A percentile compares a stretch with the other conserved stretches of the same genome.
Conservation (phyloP, 441 rosid genomes). For the Gossypium lobatum region DNA sequence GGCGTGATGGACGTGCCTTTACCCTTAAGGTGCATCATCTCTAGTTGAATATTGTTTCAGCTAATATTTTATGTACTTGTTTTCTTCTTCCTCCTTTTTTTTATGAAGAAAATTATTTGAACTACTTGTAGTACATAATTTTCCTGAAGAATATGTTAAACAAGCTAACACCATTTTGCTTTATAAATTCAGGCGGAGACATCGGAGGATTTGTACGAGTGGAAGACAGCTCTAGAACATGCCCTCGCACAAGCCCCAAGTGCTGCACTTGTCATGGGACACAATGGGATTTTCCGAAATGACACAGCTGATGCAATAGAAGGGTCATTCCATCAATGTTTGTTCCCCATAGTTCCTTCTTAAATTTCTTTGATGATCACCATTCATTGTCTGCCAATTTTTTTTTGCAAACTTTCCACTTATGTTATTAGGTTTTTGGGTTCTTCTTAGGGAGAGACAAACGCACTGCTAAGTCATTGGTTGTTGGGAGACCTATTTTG, state of each 20-base stretch:
- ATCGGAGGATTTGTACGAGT: conserved; percentile 81
- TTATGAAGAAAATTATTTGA: background rate
- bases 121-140: conserved; percentile 2
- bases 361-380: conserved; percentile 7
- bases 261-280: conserved; percentile 96
- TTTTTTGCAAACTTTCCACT: conserved; percentile 5
- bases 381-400: conserved; percentile 6
- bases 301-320: conserved; percentile 68
- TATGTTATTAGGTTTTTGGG: conserved; percentile 6
- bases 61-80: background rate
- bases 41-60: conserved; percentile 15
- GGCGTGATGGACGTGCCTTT: conserved; percentile 98
- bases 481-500: conserved; percentile 97
- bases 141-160: background rate
- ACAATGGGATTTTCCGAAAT: conserved; percentile 76
- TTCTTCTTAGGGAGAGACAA: conserved; percentile 77
- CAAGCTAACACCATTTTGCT: conserved; percentile 8
- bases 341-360: conserved; percentile 28
- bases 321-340: conserved; percentile 74
- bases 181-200: conserved; percentile 73
- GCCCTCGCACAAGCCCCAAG: conserved; percentile 96
- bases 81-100: background rate
- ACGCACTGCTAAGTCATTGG: conserved; percentile 82
- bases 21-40: conserved; percentile 78
- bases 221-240: conserved; percentile 92